Evolutionary conservation across 805 yeast genomes (phyloP), one percentile per base, ranked within the genome.

Genomic region (Lipomyces orientalis): DNA sequence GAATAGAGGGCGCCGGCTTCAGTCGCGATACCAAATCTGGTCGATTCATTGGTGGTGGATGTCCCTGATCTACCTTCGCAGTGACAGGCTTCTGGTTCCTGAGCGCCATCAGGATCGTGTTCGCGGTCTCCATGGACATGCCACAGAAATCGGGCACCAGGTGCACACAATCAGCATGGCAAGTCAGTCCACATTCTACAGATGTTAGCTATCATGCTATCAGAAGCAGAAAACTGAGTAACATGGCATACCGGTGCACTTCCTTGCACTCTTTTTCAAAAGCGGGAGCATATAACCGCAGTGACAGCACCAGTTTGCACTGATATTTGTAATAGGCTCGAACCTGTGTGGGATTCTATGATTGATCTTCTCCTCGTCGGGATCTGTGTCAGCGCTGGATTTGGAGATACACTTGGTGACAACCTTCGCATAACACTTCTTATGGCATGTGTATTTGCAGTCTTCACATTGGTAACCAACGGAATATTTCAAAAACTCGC

Each of bases 231-330:
- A 10, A 25, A 12, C 12, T 37, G 33, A 8, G 25, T 56, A 43
- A 43, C 7, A 16, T n/a, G n/a, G 22, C 62, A 4, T 49, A 60
- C 62, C 62, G 4, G 90, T 82, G 31, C 72, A 69, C 46, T 64
- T 95, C 61, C 97, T 85, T 10, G 93, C 96, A 74, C 91, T 93
- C 78, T 92, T 93, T 75, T 89, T 87, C 62, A 98, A 97, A 90
- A 97, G 89, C 19, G 99, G 98, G 70, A 95, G 83, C 62, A 95
- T 88, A 76, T 92, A 92, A 69, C 99, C 99, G 84, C 99, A 95
- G 78, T 95, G 99, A 74, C 98, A 95, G 81, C 99, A 95, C 99
- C 99, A 95, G 76, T 94, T 93, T 1, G 99, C 96, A 74, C 97
- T 96, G 79, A 93, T 88, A 76, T 95, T 95, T 19, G 95, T 85